Evolutionary conservation across 805 yeast species (phyloP).

Genomic region (Nakazawaea laoshanensis): DNA sequence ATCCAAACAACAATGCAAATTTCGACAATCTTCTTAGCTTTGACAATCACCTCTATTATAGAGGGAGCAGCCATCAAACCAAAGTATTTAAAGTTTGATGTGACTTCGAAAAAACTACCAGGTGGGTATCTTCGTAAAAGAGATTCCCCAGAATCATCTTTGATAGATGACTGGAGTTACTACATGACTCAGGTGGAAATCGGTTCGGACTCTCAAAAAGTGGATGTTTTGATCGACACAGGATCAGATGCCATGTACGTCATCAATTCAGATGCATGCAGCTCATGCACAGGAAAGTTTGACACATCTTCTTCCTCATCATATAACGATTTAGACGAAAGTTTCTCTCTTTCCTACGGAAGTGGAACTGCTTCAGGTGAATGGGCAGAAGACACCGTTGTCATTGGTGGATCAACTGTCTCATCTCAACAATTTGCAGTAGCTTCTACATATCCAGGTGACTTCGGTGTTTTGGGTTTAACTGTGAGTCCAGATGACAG

Average conservation of each 20-base stretch:
- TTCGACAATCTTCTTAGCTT: no score
- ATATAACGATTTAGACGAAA: background rate
- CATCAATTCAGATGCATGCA: slow-evolving; percentile 1
- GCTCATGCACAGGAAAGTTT: background rate
- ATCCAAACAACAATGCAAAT: background rate
- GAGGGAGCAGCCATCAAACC: slow-evolving; percentile 6
- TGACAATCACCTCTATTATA: no score
- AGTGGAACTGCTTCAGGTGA: slow-evolving; percentile 5
- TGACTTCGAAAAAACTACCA: slow-evolving; percentile 3
- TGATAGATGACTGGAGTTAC: slow-evolving; percentile 4
- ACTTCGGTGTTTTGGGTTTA: slow-evolving; percentile 55
- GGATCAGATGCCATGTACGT: slow-evolving; percentile 23
- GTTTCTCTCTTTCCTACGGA: slow-evolving; percentile 1
- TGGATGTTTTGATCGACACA: slow-evolving; percentile 19
- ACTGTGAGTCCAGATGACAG: slow-evolving; percentile 28
- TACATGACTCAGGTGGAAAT: slow-evolving; percentile 8
- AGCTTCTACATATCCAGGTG: slow-evolving; percentile 45
- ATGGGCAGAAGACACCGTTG: slow-evolving; percentile 52
- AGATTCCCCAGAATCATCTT: background rate
- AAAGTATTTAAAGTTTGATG: slow-evolving; percentile 7
- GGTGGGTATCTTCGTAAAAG: slow-evolving; percentile 1
- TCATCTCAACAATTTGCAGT: slow-evolving; percentile 53
- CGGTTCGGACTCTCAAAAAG: slow-evolving; percentile 14
- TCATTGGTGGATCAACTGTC: slow-evolving; percentile 34
- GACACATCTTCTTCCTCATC: background rate